A percentile compares a stretch with the other conserved stretches of the same genome.
Evolutionary conservation across 2,329 filamentous ascomycete genomes (phyloP).

Genomic region (Nannizzia gypsea): DNA sequence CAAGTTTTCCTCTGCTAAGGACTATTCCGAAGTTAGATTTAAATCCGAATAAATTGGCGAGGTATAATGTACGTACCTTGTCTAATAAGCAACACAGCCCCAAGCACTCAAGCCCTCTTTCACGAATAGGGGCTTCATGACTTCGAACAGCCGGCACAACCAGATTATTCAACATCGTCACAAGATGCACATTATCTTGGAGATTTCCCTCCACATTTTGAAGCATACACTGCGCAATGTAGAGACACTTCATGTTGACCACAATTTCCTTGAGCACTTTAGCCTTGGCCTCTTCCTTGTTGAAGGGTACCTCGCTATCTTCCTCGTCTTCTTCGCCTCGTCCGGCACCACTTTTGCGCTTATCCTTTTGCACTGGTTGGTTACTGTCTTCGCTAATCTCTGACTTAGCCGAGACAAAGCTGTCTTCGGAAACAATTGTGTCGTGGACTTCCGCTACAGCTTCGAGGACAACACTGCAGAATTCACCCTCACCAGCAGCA

Average conservation of each 20-base stretch:
- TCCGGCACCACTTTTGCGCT: conserved; percentile 30
- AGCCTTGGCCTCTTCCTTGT: conserved; percentile 55
- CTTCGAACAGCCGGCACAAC: conserved; percentile 90
- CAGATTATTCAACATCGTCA: conserved; percentile 95
- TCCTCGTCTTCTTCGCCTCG: conserved; percentile 49
- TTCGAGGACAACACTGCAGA: conserved; percentile 56
- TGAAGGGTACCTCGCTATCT: conserved; percentile 39
- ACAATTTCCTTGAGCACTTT: conserved; percentile 67
- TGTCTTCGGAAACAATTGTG: conserved; percentile 67
- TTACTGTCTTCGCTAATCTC: conserved; percentile 61
- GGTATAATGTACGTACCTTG: conserved; percentile 41
- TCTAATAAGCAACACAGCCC: conserved; percentile 86
- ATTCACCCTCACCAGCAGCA: conserved; percentile 40
- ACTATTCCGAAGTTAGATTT: conserved; percentile 30
- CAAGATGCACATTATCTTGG: conserved; percentile 80
- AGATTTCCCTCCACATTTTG: conserved; percentile 81
- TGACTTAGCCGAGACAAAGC: conserved; percentile 86
- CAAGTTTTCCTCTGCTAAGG: conserved; percentile 83
- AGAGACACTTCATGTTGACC: conserved; percentile 95
- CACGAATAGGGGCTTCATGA: conserved; percentile 82
- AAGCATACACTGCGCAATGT: conserved; percentile 95
- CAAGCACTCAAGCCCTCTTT: conserved; percentile 77
- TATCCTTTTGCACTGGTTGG: conserved; percentile 26
- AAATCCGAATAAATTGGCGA: not conserved
- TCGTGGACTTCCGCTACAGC: conserved; percentile 95